Conservation (phyloP, 140 eudicot genomes). For the Oenanthe javanica region DNA sequence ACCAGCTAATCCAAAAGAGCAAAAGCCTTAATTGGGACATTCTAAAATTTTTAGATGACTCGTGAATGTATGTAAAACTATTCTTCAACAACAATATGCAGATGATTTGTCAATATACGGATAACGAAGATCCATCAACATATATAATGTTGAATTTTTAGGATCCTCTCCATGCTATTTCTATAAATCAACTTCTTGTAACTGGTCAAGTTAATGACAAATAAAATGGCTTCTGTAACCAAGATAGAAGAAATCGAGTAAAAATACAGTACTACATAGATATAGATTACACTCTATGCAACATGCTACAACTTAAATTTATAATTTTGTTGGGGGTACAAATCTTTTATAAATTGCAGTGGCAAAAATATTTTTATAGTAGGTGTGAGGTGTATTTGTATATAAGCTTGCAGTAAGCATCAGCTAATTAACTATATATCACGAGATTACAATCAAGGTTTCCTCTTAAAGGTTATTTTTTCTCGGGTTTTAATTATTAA, state of each 20-base stretch:
- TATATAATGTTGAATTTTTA: not conserved
- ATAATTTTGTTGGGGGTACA: too few relatives aligned
- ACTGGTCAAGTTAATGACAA: not conserved
- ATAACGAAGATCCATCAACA: too few relatives aligned
- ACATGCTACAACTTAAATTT: too few relatives aligned
- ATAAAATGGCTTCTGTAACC: not conserved
- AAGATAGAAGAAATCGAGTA: not conserved
- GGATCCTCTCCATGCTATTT: not conserved
- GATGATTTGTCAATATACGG: not conserved
- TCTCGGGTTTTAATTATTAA: too few relatives aligned
- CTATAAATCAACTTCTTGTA: not conserved
- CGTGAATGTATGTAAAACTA: not conserved
- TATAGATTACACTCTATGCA: too few relatives aligned
- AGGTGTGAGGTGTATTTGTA: too few relatives aligned
- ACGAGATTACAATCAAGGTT: too few relatives aligned
- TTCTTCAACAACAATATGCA: not conserved
- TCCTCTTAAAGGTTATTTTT: too few relatives aligned
- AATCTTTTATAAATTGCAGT: too few relatives aligned
- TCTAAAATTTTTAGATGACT: not conserved
- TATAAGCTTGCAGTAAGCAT: too few relatives aligned
- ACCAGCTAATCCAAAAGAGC: slow-evolving; percentile 27
- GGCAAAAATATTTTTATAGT: too few relatives aligned
- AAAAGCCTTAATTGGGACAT: not conserved
- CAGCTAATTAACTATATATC: too few relatives aligned
- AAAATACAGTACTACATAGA: not conserved